Percentiles rank a stretch among this genome's conserved stretches.
phyloP scores from a whole-genome alignment of 495 filamentous ascomycete genomes.

The Talaromyces stipitatus region DNA sequence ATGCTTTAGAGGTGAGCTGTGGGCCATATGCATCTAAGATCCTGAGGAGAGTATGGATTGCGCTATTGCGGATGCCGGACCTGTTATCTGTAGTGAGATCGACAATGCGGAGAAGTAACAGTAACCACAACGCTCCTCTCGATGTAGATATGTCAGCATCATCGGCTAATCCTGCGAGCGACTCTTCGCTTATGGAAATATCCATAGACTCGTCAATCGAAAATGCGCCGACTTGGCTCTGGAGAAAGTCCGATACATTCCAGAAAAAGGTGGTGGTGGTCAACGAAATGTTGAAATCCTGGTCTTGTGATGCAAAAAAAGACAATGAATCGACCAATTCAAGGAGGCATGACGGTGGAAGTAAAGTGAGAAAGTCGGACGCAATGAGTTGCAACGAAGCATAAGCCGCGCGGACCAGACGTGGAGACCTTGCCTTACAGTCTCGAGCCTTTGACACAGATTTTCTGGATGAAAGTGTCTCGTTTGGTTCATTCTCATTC shows the following conservation, averaged over 20 bases:
- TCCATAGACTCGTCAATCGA: constrained; percentile 35
- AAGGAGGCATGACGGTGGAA: constrained; percentile 72
- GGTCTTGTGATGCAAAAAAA: constrained; percentile 75
- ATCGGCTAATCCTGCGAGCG: constrained; percentile 26
- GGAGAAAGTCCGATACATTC: constrained; percentile 84
- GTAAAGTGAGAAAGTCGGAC: constrained; percentile 78
- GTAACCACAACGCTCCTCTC: constrained; percentile 66
- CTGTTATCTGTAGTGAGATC: constrained; percentile 69
- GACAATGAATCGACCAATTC: constrained; percentile 83
- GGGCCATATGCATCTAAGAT: constrained; percentile 91
- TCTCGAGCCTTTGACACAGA: constrained; percentile 15
- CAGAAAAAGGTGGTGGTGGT: constrained; percentile 94
- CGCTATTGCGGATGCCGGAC: constrained; percentile 83
- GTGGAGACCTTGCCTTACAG: constrained; percentile 54
- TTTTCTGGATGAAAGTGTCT: neutral
- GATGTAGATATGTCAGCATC: constrained; percentile 31
- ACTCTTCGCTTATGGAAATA: constrained; percentile 31
- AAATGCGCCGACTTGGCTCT: constrained; percentile 36
- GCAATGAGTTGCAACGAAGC: constrained; percentile 84
- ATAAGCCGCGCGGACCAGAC: constrained; percentile 77
- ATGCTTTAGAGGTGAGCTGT: constrained; percentile 66
- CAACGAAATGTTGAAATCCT: constrained; percentile 92
- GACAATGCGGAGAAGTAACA: constrained; percentile 70
- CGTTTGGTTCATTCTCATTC: constrained; percentile 13
- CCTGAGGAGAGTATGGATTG: constrained; percentile 80